Conservation (phyloP, 1,284 basidiomycete species). For the Takashimella tepidaria region DNA sequence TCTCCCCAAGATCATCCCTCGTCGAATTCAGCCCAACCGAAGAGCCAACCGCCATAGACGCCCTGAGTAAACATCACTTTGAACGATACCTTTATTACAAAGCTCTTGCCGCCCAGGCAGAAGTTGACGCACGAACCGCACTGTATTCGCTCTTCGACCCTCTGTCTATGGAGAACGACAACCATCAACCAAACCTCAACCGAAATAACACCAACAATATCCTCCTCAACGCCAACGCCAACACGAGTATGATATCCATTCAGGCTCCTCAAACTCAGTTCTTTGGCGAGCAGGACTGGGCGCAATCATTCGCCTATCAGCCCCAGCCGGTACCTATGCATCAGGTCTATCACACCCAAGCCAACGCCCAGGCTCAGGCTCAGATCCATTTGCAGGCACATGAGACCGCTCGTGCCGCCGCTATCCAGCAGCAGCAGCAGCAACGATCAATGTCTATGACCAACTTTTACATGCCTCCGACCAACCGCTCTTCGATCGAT, state of each 20-base stretch:
- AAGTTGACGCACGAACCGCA: constrained; percentile 22
- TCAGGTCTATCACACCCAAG: neutral
- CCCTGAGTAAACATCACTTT: constrained; percentile 38
- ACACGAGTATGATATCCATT: constrained; percentile 28
- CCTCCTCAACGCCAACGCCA: constrained; percentile 5
- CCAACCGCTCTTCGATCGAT: constrained; percentile 5
- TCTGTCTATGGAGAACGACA: constrained; percentile 19
- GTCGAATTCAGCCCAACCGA: constrained; percentile 9
- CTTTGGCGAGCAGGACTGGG: constrained; percentile 4
- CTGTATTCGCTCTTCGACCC: constrained; percentile 19
- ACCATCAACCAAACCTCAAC: constrained; percentile 16
- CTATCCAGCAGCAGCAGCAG: constrained; percentile 11
- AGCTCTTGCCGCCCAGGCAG: constrained; percentile 36
- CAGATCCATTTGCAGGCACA: constrained; percentile 33
- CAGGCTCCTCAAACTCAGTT: constrained; percentile 18
- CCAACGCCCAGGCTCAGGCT: constrained; percentile 32
- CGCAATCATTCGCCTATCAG: constrained; percentile 19
- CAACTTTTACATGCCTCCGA: constrained; percentile 23
- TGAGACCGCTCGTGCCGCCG: constrained; percentile 30
- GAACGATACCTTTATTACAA: constrained; percentile 44
- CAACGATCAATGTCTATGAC: constrained; percentile 14
- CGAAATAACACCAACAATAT: neutral
- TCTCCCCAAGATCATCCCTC: constrained; percentile 14
- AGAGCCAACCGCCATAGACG: constrained; percentile 16
- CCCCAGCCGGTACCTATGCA: constrained; percentile 11